Evolutionary conservation across 768 basidiomycete species (phyloP).

Genomic region (Mycena pura): DNA sequence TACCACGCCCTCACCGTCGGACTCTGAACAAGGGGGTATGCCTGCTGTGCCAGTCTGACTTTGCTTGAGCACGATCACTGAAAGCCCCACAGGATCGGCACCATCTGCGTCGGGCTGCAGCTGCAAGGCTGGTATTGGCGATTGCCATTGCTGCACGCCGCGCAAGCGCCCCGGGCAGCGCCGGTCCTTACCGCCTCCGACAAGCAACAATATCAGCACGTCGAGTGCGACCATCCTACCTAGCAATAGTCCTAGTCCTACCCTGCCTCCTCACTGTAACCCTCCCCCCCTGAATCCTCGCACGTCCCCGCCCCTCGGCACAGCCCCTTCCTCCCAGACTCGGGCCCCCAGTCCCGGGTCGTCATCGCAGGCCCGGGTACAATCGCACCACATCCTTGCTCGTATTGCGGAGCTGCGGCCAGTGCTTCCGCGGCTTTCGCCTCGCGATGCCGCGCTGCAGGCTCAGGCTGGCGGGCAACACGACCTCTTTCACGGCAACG

Average conservation of each 20-base stretch:
- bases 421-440: conserved; percentile 68
- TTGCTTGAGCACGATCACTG: conserved; percentile 47
- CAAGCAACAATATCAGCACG: conserved; percentile 37
- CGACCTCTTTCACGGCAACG: conserved; percentile 21
- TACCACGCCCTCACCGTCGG: conserved; percentile 59
- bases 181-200: conserved; percentile 27
- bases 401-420: conserved; percentile 72
- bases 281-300: too few species aligned
- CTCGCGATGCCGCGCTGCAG: conserved; percentile 47
- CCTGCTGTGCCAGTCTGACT: conserved; percentile 52
- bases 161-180: conserved; percentile 43
- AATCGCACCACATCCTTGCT: conserved; percentile 58
- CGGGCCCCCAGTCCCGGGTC: conserved; percentile 8
- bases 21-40: conserved; percentile 74
- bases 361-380: conserved; percentile 29
- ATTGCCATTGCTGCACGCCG: conserved; percentile 66
- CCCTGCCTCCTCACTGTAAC: neutral
- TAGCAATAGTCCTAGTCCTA: conserved; percentile 16
- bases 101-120: conserved; percentile 39
- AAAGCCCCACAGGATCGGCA: conserved; percentile 48
- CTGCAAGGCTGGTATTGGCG: conserved; percentile 56
- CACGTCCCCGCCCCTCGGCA: too few species aligned
- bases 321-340: too few species aligned
- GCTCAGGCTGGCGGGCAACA: conserved; percentile 2
- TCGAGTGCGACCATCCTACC: too few species aligned